These are phyloP conservation scores for Mycosarcoma mackinlayi DNA, from an alignment of 1,284 basidiomycete species.

Conservation along the genomic window DNA sequence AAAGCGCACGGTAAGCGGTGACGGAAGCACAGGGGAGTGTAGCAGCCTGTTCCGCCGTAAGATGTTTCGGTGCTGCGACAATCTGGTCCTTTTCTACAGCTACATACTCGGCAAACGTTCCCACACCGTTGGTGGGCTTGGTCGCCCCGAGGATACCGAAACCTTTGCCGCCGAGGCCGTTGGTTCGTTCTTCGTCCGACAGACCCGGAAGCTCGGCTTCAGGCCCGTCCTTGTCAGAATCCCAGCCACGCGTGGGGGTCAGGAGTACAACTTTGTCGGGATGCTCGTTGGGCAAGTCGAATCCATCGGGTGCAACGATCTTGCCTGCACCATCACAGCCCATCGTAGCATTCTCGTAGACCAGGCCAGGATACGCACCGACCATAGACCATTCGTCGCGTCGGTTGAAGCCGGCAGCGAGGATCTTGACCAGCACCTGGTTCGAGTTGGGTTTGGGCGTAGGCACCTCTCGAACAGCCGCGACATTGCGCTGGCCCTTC, in stretches of 20 bases:
- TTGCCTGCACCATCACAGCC: constrained; percentile 77
- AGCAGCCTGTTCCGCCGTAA: constrained; percentile 78
- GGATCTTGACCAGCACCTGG: constrained; percentile 59
- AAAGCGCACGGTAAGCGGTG: constrained; percentile 84
- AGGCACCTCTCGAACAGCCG: constrained; percentile 42
- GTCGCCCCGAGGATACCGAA: constrained; percentile 63
- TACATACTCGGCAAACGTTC: constrained; percentile 82
- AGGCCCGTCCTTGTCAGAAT: constrained; percentile 73
- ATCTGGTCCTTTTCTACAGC: constrained; percentile 79
- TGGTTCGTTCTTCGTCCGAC: constrained; percentile 37
- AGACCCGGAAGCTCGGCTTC: constrained; percentile 57
- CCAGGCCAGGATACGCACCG: constrained; percentile 78
- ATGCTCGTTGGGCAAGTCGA: constrained; percentile 26
- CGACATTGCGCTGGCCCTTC: constrained; percentile 51
- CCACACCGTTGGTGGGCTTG: constrained; percentile 67
- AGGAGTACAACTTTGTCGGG: constrained; percentile 74
- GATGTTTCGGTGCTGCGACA: constrained; percentile 76
- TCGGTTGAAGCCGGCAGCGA: constrained; percentile 81
- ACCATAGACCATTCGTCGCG: constrained; percentile 81
- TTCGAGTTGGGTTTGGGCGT: constrained; percentile 36
- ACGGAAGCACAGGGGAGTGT: constrained; percentile 81
- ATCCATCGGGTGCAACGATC: constrained; percentile 20
- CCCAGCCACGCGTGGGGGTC: constrained; percentile 81
- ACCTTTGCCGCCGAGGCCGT: constrained; percentile 50
- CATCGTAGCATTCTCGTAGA: constrained; percentile 73